Evolutionary conservation across 179 eudicot species (phyloP).

Genomic region (Spergularia azorica): DNA sequence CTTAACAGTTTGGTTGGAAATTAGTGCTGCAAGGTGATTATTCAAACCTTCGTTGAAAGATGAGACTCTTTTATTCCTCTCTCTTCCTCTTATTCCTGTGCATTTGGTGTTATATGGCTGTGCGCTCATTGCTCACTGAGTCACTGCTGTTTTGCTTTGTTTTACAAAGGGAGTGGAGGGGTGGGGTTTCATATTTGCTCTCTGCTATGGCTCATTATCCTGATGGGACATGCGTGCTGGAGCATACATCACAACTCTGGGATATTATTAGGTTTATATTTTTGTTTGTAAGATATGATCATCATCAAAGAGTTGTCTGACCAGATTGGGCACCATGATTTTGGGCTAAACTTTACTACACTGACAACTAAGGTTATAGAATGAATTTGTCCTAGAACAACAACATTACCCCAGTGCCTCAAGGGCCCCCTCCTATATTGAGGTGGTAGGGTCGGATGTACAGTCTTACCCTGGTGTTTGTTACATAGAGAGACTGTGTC

Average conservation of each 20-base stretch:
- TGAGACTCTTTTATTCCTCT: neutral
- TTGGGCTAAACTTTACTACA: neutral
- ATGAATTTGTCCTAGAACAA: neutral
- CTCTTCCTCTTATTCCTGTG: neutral
- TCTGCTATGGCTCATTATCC: no score
- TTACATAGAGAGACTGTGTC: no score
- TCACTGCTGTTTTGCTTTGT: no score
- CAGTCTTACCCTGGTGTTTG: no score
- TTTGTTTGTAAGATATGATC: neutral
- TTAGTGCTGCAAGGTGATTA: constrained; percentile 84
- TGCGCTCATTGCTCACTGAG: no score
- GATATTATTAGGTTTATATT: neutral
- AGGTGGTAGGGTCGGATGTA: no score
- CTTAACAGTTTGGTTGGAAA: constrained; percentile 92
- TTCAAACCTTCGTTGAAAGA: constrained; percentile 8
- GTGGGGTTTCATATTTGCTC: no score
- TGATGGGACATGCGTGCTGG: no score
- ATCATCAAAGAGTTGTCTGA: neutral
- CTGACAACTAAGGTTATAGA: neutral
- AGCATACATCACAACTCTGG: no score
- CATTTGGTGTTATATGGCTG: neutral
- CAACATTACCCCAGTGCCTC: no score
- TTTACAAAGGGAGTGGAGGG: no score
- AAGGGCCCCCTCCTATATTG: no score
- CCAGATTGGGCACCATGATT: neutral